Evolutionary conservation across 768 basidiomycete species (phyloP), one percentile per base, ranked within the genome.

Genomic region (Tylopilus sp.): DNA sequence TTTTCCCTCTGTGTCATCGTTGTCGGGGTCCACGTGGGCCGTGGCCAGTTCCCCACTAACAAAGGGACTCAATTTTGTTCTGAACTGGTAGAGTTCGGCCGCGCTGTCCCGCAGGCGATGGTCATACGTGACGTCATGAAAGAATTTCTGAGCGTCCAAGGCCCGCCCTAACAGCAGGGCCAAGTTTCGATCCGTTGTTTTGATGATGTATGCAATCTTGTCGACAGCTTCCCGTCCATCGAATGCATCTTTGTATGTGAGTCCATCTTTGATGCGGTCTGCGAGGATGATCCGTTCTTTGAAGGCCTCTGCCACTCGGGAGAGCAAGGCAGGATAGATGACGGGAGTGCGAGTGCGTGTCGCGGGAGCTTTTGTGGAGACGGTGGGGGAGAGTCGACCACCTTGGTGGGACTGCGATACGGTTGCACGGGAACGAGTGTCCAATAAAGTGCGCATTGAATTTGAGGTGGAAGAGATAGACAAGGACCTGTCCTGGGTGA

Each of bases 101-200:
- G 84, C 74, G 61, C 84, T 92, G 70, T 98, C 97, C 45, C 97
- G 76, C 51, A 99, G 68, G 13, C 95, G 86, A 68, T 99, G 97
- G 63, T 98, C 95, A 65, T 98, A 99, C 9, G 97, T 98, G 58
- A 99, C 97, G 63, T 98, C 97, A 64, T 99, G 97, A 67, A 99
- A 98, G 73, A 93, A 98, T 72, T 98, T 98, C 69, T 98, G 97
- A 9, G 95, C 88, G 63, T 98, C 97, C 47, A 99, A 75, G 3
- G 97, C 94, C 38, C 97, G 81, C 6, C 97, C 97, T n/a, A 98
- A 79, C 3, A 99, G 77, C 40, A 98, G 73, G 11, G 97, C 97
- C 23, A 99, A 79, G 69, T 97, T 98, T 13, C 97, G 81, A 71
- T 99, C 97, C 6, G 94, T 92, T 3, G 97, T 98, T 72, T 95